Percentiles rank a stretch among this genome's conserved stretches.
Evolutionary conservation across 129 eudicot species (phyloP).

Genomic region (Centaurea solstitialis): DNA sequence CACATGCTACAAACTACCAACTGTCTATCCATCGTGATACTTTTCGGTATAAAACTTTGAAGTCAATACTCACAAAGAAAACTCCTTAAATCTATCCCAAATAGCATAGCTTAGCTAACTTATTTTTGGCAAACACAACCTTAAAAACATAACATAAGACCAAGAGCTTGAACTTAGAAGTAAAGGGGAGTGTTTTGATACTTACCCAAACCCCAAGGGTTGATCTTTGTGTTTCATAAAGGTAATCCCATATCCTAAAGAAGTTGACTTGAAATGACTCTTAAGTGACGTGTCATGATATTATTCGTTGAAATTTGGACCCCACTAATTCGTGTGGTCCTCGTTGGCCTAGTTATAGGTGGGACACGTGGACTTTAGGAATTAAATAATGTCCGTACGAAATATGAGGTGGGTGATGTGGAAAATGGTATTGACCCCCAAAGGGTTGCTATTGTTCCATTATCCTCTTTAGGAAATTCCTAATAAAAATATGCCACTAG

Average conservation of each 20-base stretch:
- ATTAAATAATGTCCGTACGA: conserved; percentile 33
- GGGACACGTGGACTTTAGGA: conserved; percentile 33
- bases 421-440: conserved; percentile 26
- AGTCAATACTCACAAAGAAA: too few species aligned
- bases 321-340: conserved; percentile 20
- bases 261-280: conserved; percentile 32
- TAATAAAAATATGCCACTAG: not conserved
- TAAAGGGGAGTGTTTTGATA: not conserved
- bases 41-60: too few species aligned
- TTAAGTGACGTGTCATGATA: conserved; percentile 17
- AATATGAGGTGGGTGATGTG: too few species aligned
- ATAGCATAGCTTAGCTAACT: too few species aligned
- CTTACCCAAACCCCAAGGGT: not conserved
- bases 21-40: too few species aligned
- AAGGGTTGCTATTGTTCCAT: not conserved
- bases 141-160: not conserved
- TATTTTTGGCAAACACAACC: too few species aligned
- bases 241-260: conserved; percentile 22
- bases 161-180: not conserved
- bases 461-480: not conserved
- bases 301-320: not conserved
- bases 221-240: not conserved
- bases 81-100: too few species aligned
- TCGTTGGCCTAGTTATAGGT: conserved; percentile 26
- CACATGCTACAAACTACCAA: too few species aligned